Base-by-base conservation (phyloP, 495 filamentous ascomycete genomes). In the Zalerion maritima region DNA sequence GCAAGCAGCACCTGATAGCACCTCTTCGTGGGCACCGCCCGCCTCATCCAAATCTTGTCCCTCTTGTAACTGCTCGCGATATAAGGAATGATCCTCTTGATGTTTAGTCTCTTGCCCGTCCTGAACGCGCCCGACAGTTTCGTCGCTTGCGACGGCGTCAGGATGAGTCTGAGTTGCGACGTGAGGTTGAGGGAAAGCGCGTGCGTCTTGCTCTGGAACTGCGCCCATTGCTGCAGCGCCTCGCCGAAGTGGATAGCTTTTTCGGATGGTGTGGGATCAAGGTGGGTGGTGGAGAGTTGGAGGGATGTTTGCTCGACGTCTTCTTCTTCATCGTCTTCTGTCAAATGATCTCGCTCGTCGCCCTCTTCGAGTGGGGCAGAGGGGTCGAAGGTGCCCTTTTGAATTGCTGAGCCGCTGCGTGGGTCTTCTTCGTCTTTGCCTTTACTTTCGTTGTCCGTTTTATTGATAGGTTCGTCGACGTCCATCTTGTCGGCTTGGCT, bases 21-120 rank as follows among this genome's bases (percentile, higher is more conserved):
- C 13, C 91, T 78, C 51, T 94, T 94, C 28, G 73, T 81, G 2
- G 91, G 91, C 29, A 87, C 75, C 8, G 74, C 76, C 28, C 91
- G 73, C 6, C 91, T 75, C 80, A 96, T 91, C 91, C 91, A 99
- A 55, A 99, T 99, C 60, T 96, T 96, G 67, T 99, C 91, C 35
- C 87, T 80, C 67, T 93, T 94, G 68, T 92, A 99, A 37, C 76
- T 71, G 2, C 81, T 91, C 3, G 91, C 91, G 39, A 99, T 96
- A 58, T 96, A 99, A 0, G 91, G 87, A 40, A 99, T 96, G 54
- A 99, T 99, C 26, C 86, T 81, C 51, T 93, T 94, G 59, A 99
- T 91, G 55, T 96, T 96, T 41, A 99, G 81, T 1, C 91, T 80
- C 49, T 99, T 96, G 29, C 91, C 91, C 0, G 91, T 96, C 43